Evolutionary conservation across 768 basidiomycete species (phyloP), one percentile per base, ranked within the genome.

Genomic region (Suillus subaureus): DNA sequence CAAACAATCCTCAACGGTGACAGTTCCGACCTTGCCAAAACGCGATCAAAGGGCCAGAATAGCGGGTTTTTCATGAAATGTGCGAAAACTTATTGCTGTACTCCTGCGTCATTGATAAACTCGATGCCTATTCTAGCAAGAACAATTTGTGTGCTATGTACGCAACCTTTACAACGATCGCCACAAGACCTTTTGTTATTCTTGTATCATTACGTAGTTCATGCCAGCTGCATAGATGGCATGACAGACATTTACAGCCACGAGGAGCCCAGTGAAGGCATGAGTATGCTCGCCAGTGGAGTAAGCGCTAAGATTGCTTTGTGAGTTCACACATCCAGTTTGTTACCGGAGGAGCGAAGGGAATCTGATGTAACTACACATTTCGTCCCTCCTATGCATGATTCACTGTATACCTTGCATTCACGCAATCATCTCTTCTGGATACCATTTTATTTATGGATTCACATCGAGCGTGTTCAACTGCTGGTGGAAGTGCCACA

Each of bases 181-280:
- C 82, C 88, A 2, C 84, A 89, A 52, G 81, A 85, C 4, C 79
- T 93, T 4, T 74, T 97, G 4, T 77, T 95, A 35, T 97, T 93
- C 77, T 80, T 97, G 12, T 97, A 96, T 75, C 89, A 93, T 40
- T 96, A 97, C 72, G 85, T 91, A 55, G 91, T 95, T 0, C 96
- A 97, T 72, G 90, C 90, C 0, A 79, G 82, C 9, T 97, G 96
- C 69, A 86, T 90, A 1, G 85, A 82, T n/a, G 87, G 89, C 13
- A 83, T 82, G 6, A 87, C 89, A 43, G 79, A 86, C 3, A 79
- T 95, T 9, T 89, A 91, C 0, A 78, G 81, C 26, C 85, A 86
- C 64, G 82, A 84, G 9, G 91, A 93, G 64, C 81, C 82, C 33
- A 82, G 81, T 18, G 75, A 85, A 21, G 80, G 82, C 15, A 73